phyloP scores from a whole-genome alignment of 768 basidiomycete species.

The Rhodotorula kratochvilovae region DNA sequence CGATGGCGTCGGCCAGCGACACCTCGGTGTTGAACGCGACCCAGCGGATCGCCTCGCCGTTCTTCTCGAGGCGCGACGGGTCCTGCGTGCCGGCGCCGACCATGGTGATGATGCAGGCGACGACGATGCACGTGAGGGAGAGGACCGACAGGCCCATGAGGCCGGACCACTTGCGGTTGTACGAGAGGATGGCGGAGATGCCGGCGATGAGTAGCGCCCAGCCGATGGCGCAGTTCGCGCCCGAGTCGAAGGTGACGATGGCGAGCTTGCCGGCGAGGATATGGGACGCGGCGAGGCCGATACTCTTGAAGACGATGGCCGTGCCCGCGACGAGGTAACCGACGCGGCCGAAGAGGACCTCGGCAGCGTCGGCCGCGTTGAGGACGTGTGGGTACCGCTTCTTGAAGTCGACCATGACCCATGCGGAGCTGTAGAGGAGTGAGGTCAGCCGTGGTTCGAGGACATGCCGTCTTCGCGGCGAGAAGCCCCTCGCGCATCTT shows the following conservation, averaged over 20 bases:
- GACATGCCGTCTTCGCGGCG: too few relatives aligned
- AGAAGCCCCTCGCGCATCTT: too few relatives aligned
- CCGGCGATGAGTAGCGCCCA: conserved; percentile 8
- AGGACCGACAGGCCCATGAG: background rate
- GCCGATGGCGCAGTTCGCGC: background rate
- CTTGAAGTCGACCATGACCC: conserved; percentile 12
- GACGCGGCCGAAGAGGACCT: conserved; percentile 12
- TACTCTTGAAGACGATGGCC: background rate
- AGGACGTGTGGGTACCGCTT: conserved; percentile 10
- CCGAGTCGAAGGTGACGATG: background rate
- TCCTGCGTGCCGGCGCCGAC: background rate
- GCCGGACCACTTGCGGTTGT: conserved; percentile 14
- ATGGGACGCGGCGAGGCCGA: conserved; percentile 11
- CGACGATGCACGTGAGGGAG: conserved; percentile 13
- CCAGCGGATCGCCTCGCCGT: background rate
- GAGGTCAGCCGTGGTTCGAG: background rate
- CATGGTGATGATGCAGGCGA: conserved; percentile 13
- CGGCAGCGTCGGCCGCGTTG: conserved; percentile 12
- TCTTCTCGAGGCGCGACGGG: background rate
- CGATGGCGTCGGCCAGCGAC: background rate
- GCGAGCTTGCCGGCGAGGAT: conserved; percentile 21
- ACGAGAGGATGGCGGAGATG: background rate
- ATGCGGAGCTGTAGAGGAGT: background rate
- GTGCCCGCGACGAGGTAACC: background rate
- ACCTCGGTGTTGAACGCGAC: background rate